Conservation (phyloP, 1,284 basidiomycete genomes). For the Malassezia psittaci region DNA sequence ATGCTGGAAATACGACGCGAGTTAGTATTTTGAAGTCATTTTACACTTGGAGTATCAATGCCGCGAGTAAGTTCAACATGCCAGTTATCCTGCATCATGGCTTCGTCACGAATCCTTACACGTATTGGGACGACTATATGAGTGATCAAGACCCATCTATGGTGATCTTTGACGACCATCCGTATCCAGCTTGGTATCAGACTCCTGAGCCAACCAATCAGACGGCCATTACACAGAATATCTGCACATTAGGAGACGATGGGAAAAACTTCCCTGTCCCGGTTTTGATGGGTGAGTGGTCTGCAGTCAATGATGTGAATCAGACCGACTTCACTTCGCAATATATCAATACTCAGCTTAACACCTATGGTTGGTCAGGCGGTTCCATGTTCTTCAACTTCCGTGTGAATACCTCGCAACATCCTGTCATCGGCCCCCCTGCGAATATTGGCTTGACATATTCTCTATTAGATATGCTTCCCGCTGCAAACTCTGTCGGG, state of each 20-base stretch:
- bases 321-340: slow-evolving; percentile 14
- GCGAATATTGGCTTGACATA: slow-evolving; percentile 23
- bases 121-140: slow-evolving; percentile 28
- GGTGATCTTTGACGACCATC: slow-evolving; percentile 41
- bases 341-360: slow-evolving; percentile 30
- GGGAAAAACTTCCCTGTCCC: slow-evolving; percentile 24
- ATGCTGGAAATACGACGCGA: neutral
- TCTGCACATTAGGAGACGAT: slow-evolving; percentile 28
- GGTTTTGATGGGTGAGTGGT: slow-evolving; percentile 35
- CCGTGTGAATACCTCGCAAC: slow-evolving; percentile 23
- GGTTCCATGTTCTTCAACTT: slow-evolving; percentile 44
- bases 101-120: slow-evolving; percentile 21
- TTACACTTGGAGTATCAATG: slow-evolving; percentile 28
- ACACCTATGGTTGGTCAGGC: slow-evolving; percentile 41
- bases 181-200: slow-evolving; percentile 41
- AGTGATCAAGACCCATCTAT: slow-evolving; percentile 33
- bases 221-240: slow-evolving; percentile 20
- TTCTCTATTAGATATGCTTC: slow-evolving; percentile 25
- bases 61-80: slow-evolving; percentile 21
- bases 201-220: slow-evolving; percentile 16
- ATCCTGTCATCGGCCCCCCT: slow-evolving; percentile 18
- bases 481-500: neutral
- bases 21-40: slow-evolving; percentile 10
- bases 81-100: slow-evolving; percentile 41
- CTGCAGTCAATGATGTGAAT: slow-evolving; percentile 24